These are phyloP conservation scores for Backusella liffmaniae DNA, from an alignment of 192 early-diverging fungal genomes.

Conservation along the genomic window DNA sequence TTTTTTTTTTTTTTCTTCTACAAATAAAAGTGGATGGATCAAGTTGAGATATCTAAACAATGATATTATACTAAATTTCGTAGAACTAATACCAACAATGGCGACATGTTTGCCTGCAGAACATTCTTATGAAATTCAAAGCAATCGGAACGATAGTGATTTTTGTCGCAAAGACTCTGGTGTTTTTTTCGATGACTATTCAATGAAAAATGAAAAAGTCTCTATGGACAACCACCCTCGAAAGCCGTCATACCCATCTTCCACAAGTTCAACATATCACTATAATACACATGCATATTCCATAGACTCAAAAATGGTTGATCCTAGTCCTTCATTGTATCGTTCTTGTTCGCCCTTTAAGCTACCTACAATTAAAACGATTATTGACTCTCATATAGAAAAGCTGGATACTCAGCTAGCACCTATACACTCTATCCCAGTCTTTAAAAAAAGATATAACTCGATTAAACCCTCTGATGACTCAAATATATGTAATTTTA, in stretches of 20 bases:
- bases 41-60: too few species aligned
- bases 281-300: neutral
- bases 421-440: neutral
- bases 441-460: neutral
- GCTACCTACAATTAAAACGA: conserved; percentile 6
- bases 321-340: neutral
- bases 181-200: neutral
- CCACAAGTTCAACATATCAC: neutral
- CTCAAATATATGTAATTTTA: conserved; percentile 16
- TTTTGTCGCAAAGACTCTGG: conserved; percentile 15
- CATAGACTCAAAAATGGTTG: neutral
- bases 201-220: neutral
- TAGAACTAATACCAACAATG: conserved; percentile 28
- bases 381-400: neutral
- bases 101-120: conserved; percentile 7
- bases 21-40: neutral
- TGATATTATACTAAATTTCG: neutral
- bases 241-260: neutral
- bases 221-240: neutral
- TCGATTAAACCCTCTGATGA: neutral
- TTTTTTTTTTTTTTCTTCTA: too few species aligned
- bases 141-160: neutral
- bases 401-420: neutral
- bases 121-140: neutral
- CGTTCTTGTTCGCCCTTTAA: neutral